These are phyloP conservation scores for Pluteus cervinus DNA, from an alignment of 768 basidiomycete species.

Conservation along the genomic window DNA sequence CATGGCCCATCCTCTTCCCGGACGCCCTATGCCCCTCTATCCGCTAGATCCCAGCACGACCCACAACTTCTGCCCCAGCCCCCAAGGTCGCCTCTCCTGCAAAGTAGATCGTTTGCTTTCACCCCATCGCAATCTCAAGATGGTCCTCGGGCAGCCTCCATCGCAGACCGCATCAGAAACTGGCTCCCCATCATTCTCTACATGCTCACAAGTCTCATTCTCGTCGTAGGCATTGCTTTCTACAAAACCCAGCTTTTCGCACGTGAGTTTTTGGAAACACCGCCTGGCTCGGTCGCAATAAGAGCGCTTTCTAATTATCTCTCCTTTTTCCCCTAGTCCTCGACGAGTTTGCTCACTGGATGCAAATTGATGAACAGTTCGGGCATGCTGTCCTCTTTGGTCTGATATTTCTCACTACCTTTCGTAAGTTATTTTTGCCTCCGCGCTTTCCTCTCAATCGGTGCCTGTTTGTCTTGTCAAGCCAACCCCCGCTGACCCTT, in stretches of 20 bases:
- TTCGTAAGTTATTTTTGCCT: slow-evolving; percentile 54
- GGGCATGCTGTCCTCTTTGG: slow-evolving; percentile 77
- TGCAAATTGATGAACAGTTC: slow-evolving; percentile 62
- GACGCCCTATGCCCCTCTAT: no score
- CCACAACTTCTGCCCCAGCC: no score
- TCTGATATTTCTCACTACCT: slow-evolving; percentile 82
- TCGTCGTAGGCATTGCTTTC: slow-evolving; percentile 76
- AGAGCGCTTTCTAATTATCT: slow-evolving; percentile 1
- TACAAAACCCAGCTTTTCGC: slow-evolving; percentile 80
- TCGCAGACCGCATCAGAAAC: slow-evolving; percentile 55
- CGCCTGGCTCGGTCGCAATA: neutral
- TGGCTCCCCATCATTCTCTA: slow-evolving; percentile 80
- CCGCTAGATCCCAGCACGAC: no score
- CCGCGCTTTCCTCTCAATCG: slow-evolving; percentile 2
- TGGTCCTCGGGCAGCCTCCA: slow-evolving; percentile 44
- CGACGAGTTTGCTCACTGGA: slow-evolving; percentile 74
- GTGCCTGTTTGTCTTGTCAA: slow-evolving; percentile 1
- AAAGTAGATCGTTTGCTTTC: neutral
- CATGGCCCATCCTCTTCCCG: no score
- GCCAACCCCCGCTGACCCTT: slow-evolving; percentile 2
- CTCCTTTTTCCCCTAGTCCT: slow-evolving; percentile 44
- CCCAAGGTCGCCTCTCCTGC: no score
- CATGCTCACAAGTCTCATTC: slow-evolving; percentile 68
- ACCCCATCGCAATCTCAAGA: slow-evolving; percentile 24
- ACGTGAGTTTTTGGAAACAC: slow-evolving; percentile 41